Base-by-base conservation (phyloP, 805 yeast genomes). In the Metschnikowia gelsemii region DNA sequence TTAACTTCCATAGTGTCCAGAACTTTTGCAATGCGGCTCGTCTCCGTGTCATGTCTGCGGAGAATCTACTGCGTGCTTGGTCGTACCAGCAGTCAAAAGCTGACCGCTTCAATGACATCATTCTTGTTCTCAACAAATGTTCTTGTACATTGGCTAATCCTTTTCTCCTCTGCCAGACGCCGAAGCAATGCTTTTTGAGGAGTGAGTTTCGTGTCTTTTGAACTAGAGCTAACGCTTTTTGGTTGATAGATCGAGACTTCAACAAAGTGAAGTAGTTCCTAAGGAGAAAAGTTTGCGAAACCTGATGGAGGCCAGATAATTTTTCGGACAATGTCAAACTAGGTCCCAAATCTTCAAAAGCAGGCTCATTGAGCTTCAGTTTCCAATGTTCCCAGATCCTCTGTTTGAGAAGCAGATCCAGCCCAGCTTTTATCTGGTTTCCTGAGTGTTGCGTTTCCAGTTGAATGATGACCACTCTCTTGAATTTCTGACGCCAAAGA, bases 1-100 rank as follows among this genome's bases (percentile, higher is more conserved):
- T 30, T 3, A 35, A 17, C n/a, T 28, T 32, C 64, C 64, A 61
- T 1, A 20, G 4, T n/a, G 27, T 32, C 35, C 39, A 40, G 32
- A 9, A 27, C 7, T 28, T 40, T 11, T 22, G 6, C 18, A 43
- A 27, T 8, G 20, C n/a, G 1, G 20, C 25, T 22, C 27, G 29
- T 16, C 43, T 25, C 14, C 18, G n/a, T n/a, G 16, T 27, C 4
- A 5, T 7, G 25, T 41, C 45, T 6, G 45, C 45, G 3, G 31
- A 21, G 12, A 8, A 17, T 12, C 30, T 25, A 25, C 37, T 35
- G 3, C 32, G 40, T 20, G 22, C 13, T 17, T 35, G 37, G 16
- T 41, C 45, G 17, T 13, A 22, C 45, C 45, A 41, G 32, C 37
- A 31, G 9, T 27, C 21, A 8, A 41, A 32, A 12, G 24, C 37